Evolutionary conservation across 805 yeast genomes (phyloP), one percentile per base, ranked within the genome.

Genomic region (Hanseniaspora hatyaiensis): DNA sequence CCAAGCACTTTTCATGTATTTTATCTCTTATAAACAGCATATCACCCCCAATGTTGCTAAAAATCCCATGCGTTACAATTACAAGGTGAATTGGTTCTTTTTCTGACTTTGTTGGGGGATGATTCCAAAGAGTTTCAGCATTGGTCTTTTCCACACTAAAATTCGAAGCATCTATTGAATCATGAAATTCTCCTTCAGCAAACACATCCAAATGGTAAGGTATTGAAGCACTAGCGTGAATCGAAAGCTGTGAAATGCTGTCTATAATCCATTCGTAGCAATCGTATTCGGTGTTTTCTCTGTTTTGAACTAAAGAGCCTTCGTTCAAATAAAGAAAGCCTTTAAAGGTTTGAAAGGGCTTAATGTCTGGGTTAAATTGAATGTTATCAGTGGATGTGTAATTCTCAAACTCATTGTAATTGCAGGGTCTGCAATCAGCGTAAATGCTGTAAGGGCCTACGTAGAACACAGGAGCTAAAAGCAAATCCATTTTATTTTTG

Each of bases 381-480:
- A 70, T 58, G 0, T 59, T 59, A n/a, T 72, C 72, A n/a, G 54
- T 55, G 4, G 31, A 24, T 16, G 36, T 19, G 24, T 64, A 66
- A 38, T 65, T 62, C 47, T 68, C 59, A 33, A 71, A 61, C 47
- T 73, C 78, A 51, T 74, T 65, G 59, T 78, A 92, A 32, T 78
- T 82, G 9, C 62, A 68, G 0, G 89, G 78, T 38, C 79, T 69
- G 41, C 92, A 76, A 61, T 89, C 96, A 19, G 80, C 83, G 57
- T 92, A 92, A 5, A 92, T 64, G 2, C 84, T 70, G 59, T 78
- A 89, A 0, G 98, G 98, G 0, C 97, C 98, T 1, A 88, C 80
- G 37, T 92, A 63, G 56, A 80, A 85, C 1, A 95, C 82, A 0
- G 96, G 94, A 24, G 94, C 64, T 54, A 85, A 60, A 0, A 92